Percentiles rank a stretch among this genome's conserved stretches.
phyloP scores from a whole-genome alignment of 23 red algal genomes.

The Agarophyton chilense region DNA sequence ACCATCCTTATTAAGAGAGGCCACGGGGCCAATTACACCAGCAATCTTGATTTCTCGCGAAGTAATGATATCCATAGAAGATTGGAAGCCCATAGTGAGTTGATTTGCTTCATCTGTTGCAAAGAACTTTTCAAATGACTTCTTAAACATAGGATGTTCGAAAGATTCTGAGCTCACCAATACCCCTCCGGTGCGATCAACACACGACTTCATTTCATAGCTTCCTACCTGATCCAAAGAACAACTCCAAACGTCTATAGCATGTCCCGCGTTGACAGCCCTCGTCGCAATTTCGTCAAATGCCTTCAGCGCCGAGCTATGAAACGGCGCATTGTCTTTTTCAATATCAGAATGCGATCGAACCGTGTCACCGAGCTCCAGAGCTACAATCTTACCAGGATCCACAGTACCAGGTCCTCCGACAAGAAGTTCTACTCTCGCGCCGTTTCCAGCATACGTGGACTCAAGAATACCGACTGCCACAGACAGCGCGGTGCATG shows the following conservation, averaged over 20 bases:
- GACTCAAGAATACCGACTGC: constrained; percentile 91
- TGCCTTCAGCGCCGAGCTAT: constrained; percentile 83
- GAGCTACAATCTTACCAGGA: constrained; percentile 92
- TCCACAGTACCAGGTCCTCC: constrained; percentile 86
- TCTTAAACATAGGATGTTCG: constrained; percentile 97
- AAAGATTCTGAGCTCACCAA: constrained; percentile 96
- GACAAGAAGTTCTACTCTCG: constrained; percentile 77
- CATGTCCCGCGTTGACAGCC: constrained; percentile 96
- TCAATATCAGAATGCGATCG: constrained; percentile 98
- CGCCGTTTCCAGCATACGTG: constrained; percentile 77
- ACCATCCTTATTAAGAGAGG: constrained; percentile 84
- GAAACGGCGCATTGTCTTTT: constrained; percentile 95
- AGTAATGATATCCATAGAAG: constrained; percentile 77
- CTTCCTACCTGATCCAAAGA: constrained; percentile 96
- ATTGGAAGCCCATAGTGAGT: constrained; percentile 75
- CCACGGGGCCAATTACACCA: constrained; percentile 91
- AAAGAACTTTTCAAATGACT: constrained; percentile 97
- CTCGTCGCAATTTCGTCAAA: constrained; percentile 91
- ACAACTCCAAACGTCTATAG: constrained; percentile 89
- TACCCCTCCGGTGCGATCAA: constrained; percentile 96
- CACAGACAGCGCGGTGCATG: constrained; percentile 79
- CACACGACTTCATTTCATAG: constrained; percentile 99
- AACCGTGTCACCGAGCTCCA: constrained; percentile 90
- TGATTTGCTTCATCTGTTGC: constrained; percentile 65
- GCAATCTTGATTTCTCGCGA: constrained; percentile 93